phyloP scores from a whole-genome alignment of 1,284 basidiomycete genomes.

The Sphaerobolus stellatus region DNA sequence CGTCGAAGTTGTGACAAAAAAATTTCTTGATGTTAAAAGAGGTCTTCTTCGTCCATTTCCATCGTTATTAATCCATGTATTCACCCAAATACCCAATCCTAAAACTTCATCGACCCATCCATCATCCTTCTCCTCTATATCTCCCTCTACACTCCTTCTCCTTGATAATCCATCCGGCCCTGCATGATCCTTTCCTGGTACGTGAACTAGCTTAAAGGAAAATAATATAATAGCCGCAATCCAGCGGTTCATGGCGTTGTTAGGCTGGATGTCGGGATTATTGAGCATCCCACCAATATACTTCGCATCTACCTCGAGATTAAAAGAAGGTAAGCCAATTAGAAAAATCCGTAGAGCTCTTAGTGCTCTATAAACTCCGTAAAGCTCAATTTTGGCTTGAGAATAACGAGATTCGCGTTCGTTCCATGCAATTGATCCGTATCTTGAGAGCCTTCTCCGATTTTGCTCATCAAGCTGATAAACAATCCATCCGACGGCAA shows the following conservation, averaged over 20 bases:
- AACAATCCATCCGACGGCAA: conserved; percentile 35
- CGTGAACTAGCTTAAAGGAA: conserved; percentile 34
- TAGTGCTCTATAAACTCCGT: conserved; percentile 16
- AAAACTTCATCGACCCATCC: conserved; percentile 35
- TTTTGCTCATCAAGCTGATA: conserved; percentile 28
- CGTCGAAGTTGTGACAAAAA: background rate
- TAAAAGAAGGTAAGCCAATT: conserved; percentile 12
- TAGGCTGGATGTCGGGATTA: conserved; percentile 38
- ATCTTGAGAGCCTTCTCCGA: conserved; percentile 23
- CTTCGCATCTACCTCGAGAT: conserved; percentile 18
- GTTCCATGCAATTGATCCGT: conserved; percentile 31
- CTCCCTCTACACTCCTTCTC: conserved; percentile 18
- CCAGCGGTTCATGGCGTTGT: conserved; percentile 40
- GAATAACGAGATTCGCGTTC: conserved; percentile 14
- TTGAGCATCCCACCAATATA: conserved; percentile 27
- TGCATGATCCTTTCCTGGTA: conserved; percentile 29
- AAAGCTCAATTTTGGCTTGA: conserved; percentile 20
- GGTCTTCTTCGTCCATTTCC: conserved; percentile 14
- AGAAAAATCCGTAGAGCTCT: conserved; percentile 11
- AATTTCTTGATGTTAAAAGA: background rate
- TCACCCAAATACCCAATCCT: conserved; percentile 10
- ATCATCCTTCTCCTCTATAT: conserved; percentile 24
- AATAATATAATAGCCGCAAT: conserved; percentile 39
- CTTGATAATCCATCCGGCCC: conserved; percentile 40
- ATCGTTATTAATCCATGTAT: background rate